These are phyloP conservation scores for Paecilomyces niveus DNA, from an alignment of 2,329 filamentous ascomycete genomes.

Conservation along the genomic window DNA sequence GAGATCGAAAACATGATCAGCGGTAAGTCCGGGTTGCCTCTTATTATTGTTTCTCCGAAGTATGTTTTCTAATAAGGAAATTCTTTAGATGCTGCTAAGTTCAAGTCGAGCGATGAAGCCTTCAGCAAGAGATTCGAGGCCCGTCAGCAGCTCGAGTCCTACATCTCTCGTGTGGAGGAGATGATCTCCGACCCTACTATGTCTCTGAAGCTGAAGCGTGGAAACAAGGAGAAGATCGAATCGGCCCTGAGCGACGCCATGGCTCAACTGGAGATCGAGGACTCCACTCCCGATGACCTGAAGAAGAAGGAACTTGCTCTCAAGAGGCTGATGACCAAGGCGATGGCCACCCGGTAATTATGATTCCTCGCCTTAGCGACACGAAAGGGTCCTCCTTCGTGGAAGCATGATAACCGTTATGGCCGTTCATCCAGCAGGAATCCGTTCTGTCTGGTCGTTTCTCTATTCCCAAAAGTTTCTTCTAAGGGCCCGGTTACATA, in stretches of 20 bases:
- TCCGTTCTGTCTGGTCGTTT: background rate
- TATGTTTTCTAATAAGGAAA: background rate
- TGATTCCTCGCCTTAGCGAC: background rate
- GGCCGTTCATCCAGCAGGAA: background rate
- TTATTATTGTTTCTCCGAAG: background rate
- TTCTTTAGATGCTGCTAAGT: constrained; percentile 76
- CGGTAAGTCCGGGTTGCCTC: constrained; percentile 44
- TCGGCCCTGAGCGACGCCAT: constrained; percentile 93
- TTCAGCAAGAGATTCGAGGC: constrained; percentile 99
- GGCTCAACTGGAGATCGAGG: constrained; percentile 93
- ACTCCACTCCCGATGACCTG: constrained; percentile 83
- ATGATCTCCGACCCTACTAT: constrained; percentile 94
- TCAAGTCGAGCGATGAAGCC: constrained; percentile 95
- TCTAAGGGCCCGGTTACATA: background rate
- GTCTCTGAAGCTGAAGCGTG: constrained; percentile 96
- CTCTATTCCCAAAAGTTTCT: background rate
- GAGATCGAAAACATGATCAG: constrained; percentile 99
- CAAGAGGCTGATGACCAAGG: constrained; percentile 98
- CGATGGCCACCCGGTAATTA: constrained; percentile 84
- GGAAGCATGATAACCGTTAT: background rate
- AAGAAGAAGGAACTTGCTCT: constrained; percentile 99
- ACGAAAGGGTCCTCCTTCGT: background rate
- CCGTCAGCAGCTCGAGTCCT: constrained; percentile 97
- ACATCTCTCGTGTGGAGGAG: constrained; percentile 98
- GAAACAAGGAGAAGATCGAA: constrained; percentile 99